phyloP scores from a whole-genome alignment of 306 rosid species.

The Erythrophleum fordii region DNA sequence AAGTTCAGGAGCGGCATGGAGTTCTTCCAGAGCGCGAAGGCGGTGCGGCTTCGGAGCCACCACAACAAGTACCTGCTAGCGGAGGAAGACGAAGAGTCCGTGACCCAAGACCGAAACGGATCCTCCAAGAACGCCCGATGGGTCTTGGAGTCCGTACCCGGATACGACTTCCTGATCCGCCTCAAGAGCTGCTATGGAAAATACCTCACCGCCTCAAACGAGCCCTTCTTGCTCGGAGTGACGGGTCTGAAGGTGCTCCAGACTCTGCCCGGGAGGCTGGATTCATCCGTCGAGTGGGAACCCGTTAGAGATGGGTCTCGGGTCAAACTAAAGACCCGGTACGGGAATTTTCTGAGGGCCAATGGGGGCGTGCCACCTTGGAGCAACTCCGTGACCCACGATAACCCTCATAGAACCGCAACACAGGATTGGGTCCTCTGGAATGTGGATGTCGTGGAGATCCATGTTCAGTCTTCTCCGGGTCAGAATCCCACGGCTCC shows the following conservation, averaged over 20 bases:
- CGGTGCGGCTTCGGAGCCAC: conserved; percentile 82
- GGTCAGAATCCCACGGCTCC: conserved; percentile 40
- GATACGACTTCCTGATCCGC: conserved; percentile 62
- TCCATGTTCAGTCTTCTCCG: conserved; percentile 42
- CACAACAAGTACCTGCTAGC: conserved; percentile 78
- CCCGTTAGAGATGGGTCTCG: conserved; percentile 64
- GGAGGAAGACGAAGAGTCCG: conserved; percentile 86
- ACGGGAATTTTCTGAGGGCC: conserved; percentile 80
- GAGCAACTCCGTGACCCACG: conserved; percentile 90
- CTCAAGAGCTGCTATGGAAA: conserved; percentile 82
- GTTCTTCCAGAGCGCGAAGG: conserved; percentile 73
- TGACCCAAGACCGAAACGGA: conserved; percentile 69
- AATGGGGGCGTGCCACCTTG: conserved; percentile 93
- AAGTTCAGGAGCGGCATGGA: conserved; percentile 65
- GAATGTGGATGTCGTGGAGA: conserved; percentile 79
- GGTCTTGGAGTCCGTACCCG: conserved; percentile 66
- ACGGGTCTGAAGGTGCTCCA: conserved; percentile 85
- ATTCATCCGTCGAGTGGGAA: conserved; percentile 93
- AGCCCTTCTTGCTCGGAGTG: conserved; percentile 74
- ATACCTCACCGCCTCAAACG: conserved; percentile 82
- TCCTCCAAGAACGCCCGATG: conserved; percentile 71
- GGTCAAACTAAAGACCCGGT: conserved; percentile 73
- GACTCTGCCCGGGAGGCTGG: conserved; percentile 56
- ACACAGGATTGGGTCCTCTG: conserved; percentile 93
- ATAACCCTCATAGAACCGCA: conserved; percentile 69